Base-by-base conservation (phyloP, 2,329 filamentous ascomycete species). In the Colletotrichum cordylinicola region DNA sequence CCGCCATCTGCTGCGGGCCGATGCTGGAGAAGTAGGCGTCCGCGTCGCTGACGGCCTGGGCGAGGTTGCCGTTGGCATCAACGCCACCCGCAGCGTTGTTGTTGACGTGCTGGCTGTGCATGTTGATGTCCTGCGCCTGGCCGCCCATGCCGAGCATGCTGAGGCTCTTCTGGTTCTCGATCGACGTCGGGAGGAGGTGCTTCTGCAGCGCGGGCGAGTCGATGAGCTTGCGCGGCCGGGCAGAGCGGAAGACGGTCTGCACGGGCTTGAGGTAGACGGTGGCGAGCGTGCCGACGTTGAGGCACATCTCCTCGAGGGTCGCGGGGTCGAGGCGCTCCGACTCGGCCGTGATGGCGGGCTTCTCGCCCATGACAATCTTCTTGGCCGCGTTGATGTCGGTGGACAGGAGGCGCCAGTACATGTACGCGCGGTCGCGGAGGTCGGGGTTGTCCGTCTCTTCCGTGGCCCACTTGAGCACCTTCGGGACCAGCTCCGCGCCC, bases 401-500 rank as follows among this genome's bases (percentile, higher is more conserved):
- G 2, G 96, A 98, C 2, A 99, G 90, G 16, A 99, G 90, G 6
- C 97, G 95, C 97, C 97, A 99, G 88, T 99, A 99, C 96, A 99
- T 98, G 88, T 98, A 99, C 0, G 97, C 97, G 80, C 97, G 90
- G 84, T 99, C 97, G 78, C 97, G 93, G 33, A 99, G 91, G 85
- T 99, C 97, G 1, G 97, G 97, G 84, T 99, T 98, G 82, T 99
- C 97, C n/a, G 96, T 98, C 84, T 98, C 97, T 84, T 98, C 97
- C 0, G 97, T 99, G 6, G 97, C 98, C 96, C 97, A 98, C 85
- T 98, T 98, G 67, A 99, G 88, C 4, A 98, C 96, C 81, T 96
- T 96, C 1, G 96, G 97, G 1, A 99, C 96, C 8, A 99, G 89
- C 68, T 98, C 93, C 81, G 98, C 96, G 31, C 95, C 97, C 82